Base-by-base conservation (phyloP, 495 filamentous ascomycete species). In the Penicillium paxilli region DNA sequence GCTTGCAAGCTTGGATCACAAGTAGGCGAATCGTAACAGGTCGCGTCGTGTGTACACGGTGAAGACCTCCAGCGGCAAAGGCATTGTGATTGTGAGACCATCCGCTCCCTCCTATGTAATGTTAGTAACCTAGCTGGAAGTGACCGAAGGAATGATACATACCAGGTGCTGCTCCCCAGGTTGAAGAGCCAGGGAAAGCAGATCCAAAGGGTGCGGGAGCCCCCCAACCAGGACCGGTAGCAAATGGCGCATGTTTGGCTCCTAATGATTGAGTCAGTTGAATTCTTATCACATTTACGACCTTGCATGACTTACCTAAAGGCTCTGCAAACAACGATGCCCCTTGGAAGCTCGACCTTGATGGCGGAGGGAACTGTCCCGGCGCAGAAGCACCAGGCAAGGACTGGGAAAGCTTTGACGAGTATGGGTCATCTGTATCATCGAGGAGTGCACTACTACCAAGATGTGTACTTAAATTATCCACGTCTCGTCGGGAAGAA, bases 371-470 rank as follows among this genome's bases (percentile, higher is more conserved):
- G 52, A 71, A 65, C 24, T 62, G 51, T 23, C 62, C 69, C 22
- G 68, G 66, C 16, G 56, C 59, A 14, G 69, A 63, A 16, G 66
- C 64, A 48, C 68, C 73, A 16, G 74, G 73, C 22, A 76, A 63
- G 20, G 76, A 75, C 62, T 67, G 71, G 47, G 64, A 74, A 45
- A 68, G 62, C 30, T 71, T 71, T 10, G 74, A 69, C 16, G 75
- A 58, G 44, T 78, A 68, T 21, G 78, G 70, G 44, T 79, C 80
- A 52, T 91, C 84, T 16, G 77, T 81, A 64, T 95, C 92, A 60
- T 95, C 92, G 32, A 97, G 77, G n/a, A 98, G 75, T 8, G 92
- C 93, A 67, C 87, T 92, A 71, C 93, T 96, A 9, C 94, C 95
- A n/a, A 98, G 80, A 65, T 92, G 90, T 45, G 85, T 80, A 51